Percentiles rank a stretch among this genome's conserved stretches.
Evolutionary conservation across 2,329 filamentous ascomycete species (phyloP).

Genomic region (Hymenoscyphus occultus): DNA sequence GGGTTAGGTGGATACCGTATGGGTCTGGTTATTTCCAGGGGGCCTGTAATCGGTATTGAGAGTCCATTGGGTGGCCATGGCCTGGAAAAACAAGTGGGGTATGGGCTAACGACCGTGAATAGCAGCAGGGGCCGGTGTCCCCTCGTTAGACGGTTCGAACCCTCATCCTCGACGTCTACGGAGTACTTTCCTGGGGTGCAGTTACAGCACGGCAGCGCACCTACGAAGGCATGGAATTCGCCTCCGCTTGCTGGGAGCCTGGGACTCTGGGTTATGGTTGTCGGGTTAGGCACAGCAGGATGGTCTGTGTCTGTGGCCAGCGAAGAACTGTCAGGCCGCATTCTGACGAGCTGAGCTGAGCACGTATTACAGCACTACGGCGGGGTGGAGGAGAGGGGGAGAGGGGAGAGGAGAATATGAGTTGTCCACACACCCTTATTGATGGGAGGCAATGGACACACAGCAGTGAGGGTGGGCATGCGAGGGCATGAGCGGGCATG

Average conservation of each 20-base stretch:
- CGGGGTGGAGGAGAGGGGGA: background rate
- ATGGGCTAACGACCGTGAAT: background rate
- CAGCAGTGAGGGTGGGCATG: too few species aligned
- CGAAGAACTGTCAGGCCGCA: conserved; percentile 4
- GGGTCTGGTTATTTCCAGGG: conserved; percentile 5
- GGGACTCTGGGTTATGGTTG: background rate
- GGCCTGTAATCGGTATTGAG: background rate
- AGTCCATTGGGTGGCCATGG: conserved; percentile 1
- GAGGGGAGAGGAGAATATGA: background rate
- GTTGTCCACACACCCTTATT: background rate
- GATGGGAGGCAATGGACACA: too few species aligned
- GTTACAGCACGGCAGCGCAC: too few species aligned
- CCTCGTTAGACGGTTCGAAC: too few species aligned
- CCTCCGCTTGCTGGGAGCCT: too few species aligned
- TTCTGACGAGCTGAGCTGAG: background rate
- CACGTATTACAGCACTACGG: background rate
- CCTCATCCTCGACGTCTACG: too few species aligned
- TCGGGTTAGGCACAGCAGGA: conserved; percentile 2
- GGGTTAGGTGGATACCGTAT: conserved; percentile 1
- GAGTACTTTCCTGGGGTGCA: too few species aligned
- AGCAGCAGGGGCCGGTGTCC: background rate
- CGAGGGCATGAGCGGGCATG: too few species aligned
- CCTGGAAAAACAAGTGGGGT: background rate
- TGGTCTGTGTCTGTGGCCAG: background rate
- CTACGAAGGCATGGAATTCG: too few species aligned